Evolutionary conservation across 192 early-diverging fungal species (phyloP).

Genomic region (Coemansia sp.): DNA sequence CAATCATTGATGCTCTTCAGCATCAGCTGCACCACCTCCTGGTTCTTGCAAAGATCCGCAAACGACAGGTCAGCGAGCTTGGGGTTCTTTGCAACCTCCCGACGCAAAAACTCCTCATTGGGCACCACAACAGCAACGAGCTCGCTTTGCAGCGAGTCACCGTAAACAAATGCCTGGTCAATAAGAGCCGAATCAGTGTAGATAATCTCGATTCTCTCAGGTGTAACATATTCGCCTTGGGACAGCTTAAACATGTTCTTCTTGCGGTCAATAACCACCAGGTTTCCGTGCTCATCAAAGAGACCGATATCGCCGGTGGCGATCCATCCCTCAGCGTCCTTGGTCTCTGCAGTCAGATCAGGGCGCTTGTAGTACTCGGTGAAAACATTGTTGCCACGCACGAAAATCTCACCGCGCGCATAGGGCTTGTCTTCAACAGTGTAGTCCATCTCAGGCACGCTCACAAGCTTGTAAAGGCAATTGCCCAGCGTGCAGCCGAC

Average conservation of each 20-base stretch:
- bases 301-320: slow-evolving; percentile 81
- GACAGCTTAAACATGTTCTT: slow-evolving; percentile 84
- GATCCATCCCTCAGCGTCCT: slow-evolving; percentile 78
- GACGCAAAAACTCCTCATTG: slow-evolving; percentile 57
- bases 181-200: slow-evolving; percentile 56
- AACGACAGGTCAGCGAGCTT: slow-evolving; percentile 27
- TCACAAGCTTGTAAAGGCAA: slow-evolving; percentile 74
- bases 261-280: slow-evolving; percentile 76
- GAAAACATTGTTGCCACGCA: slow-evolving; percentile 75
- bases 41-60: slow-evolving; percentile 57
- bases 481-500: slow-evolving; percentile 74
- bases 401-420: slow-evolving; percentile 80
- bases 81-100: slow-evolving; percentile 37
- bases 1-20: slow-evolving; percentile 51
- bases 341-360: slow-evolving; percentile 68
- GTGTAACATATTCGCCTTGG: slow-evolving; percentile 75
- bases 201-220: slow-evolving; percentile 80
- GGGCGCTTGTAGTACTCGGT: slow-evolving; percentile 73
- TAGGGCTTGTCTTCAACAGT: slow-evolving; percentile 49
- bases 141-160: slow-evolving; percentile 71
- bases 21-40: slow-evolving; percentile 50
- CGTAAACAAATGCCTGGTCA: slow-evolving; percentile 70
- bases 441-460: slow-evolving; percentile 72
- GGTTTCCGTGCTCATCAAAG: slow-evolving; percentile 60
- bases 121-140: slow-evolving; percentile 79